These are phyloP conservation scores for Aegle marmelos DNA, from an alignment of 345 rosid species.

Conservation along the genomic window DNA sequence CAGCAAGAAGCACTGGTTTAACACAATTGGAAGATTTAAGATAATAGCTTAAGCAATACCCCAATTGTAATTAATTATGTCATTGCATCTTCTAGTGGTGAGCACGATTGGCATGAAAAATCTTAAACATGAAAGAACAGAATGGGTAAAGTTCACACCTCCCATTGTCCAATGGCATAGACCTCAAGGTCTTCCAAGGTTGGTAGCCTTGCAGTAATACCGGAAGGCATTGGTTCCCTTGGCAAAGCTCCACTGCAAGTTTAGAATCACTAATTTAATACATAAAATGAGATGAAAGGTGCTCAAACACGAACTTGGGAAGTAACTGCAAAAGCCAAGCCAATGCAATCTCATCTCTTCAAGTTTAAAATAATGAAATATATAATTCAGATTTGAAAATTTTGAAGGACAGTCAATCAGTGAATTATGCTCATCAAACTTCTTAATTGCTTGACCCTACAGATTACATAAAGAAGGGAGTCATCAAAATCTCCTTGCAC, in stretches of 20 bases:
- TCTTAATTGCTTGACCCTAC: not conserved
- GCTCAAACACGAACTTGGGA: not conserved
- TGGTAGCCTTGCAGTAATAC: slow-evolving; percentile 61
- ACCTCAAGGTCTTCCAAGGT: slow-evolving; percentile 71
- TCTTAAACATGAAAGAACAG: slow-evolving; percentile 2
- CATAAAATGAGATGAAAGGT: not conserved
- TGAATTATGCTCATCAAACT: not conserved
- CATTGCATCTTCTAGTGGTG: not conserved
- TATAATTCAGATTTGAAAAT: slow-evolving; percentile 3
- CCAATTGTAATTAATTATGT: not conserved
- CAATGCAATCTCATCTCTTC: slow-evolving; percentile 11
- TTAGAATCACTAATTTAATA: slow-evolving; percentile 14
- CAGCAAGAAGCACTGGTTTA: slow-evolving; percentile 78
- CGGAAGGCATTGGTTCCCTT: slow-evolving; percentile 77
- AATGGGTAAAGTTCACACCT: slow-evolving; percentile 52
- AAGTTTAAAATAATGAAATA: not conserved
- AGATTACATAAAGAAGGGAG: not conserved
- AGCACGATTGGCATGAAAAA: slow-evolving; percentile 5
- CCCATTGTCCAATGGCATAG: slow-evolving; percentile 91
- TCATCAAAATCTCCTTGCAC: not conserved
- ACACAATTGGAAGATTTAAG: slow-evolving; percentile 31
- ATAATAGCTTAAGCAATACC: slow-evolving; percentile 20
- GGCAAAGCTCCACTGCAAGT: slow-evolving; percentile 78
- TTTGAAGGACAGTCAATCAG: not conserved
- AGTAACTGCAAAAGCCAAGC: not conserved